phyloP scores from a whole-genome alignment of 441 rosid species.

The Aleurites moluccanus region DNA sequence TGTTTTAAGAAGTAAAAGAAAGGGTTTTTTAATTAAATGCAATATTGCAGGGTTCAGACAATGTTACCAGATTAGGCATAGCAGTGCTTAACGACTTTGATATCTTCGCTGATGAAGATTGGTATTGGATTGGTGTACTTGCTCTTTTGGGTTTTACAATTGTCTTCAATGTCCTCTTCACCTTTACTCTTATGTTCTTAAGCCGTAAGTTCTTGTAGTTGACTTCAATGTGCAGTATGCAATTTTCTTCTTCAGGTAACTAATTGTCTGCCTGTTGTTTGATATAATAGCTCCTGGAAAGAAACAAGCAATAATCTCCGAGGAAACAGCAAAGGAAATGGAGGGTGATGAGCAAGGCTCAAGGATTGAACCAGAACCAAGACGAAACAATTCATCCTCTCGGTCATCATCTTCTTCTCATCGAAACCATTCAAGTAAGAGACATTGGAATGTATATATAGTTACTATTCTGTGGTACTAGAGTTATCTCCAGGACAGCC shows the following conservation, averaged over 20 bases:
- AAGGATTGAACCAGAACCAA: slow-evolving; percentile 22
- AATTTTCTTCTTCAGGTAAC: slow-evolving; percentile 9
- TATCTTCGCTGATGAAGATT: slow-evolving; percentile 44
- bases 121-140: slow-evolving; percentile 87
- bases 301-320: slow-evolving; percentile 65
- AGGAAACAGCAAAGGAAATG: slow-evolving; percentile 46
- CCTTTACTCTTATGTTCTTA: slow-evolving; percentile 64
- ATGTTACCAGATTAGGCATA: slow-evolving; percentile 47
- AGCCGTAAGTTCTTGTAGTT: slow-evolving; percentile 52
- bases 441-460: neutral
- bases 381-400: slow-evolving; percentile 6
- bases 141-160: slow-evolving; percentile 59
- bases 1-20: neutral
- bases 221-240: neutral
- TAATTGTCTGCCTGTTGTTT: slow-evolving; percentile 18
- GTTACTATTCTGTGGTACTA: too few species aligned
- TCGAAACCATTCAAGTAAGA: slow-evolving; percentile 53
- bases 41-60: slow-evolving; percentile 51
- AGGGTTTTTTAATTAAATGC: too few species aligned
- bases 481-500: too few species aligned
- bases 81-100: slow-evolving; percentile 53
- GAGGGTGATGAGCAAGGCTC: slow-evolving; percentile 26
- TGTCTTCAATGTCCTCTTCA: slow-evolving; percentile 67
- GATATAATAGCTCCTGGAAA: slow-evolving; percentile 58
- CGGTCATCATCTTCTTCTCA: slow-evolving; percentile 37